phyloP scores from a whole-genome alignment of 179 eudicot genomes.

The Amaranthus tricolor region DNA sequence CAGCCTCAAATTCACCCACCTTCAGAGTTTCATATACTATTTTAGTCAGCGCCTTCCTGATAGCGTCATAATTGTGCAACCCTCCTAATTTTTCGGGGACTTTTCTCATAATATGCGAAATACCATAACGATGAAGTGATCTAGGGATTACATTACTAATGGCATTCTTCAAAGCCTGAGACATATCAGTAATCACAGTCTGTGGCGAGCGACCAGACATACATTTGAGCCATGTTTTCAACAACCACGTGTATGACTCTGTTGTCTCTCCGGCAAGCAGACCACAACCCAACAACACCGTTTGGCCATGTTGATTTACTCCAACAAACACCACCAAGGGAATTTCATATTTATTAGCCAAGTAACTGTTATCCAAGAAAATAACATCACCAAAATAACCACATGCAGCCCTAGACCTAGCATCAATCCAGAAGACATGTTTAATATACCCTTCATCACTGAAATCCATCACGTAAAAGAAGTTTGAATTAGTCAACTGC shows the following conservation, averaged over 20 bases:
- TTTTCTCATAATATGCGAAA: slow-evolving; percentile 47
- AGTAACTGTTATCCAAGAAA: slow-evolving; percentile 56
- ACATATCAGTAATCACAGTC: slow-evolving; percentile 64
- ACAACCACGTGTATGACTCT: slow-evolving; percentile 60
- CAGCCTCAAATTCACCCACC: slow-evolving; percentile 61
- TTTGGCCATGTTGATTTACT: slow-evolving; percentile 66
- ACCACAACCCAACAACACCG: slow-evolving; percentile 68
- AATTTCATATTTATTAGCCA: slow-evolving; percentile 56
- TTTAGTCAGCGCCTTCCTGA: slow-evolving; percentile 28
- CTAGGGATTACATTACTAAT: slow-evolving; percentile 53
- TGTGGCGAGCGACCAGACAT: slow-evolving; percentile 52
- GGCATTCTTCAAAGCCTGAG: slow-evolving; percentile 49
- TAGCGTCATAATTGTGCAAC: slow-evolving; percentile 42
- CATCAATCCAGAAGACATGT: slow-evolving; percentile 70
- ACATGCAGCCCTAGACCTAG: slow-evolving; percentile 62
- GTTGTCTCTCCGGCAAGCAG: slow-evolving; percentile 58
- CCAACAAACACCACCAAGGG: slow-evolving; percentile 74
- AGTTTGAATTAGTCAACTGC: slow-evolving; percentile 71
- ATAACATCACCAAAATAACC: slow-evolving; percentile 66
- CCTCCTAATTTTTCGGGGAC: slow-evolving; percentile 76
- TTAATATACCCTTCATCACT: slow-evolving; percentile 54
- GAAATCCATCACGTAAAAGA: slow-evolving; percentile 70
- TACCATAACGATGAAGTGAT: slow-evolving; percentile 51
- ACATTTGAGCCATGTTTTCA: slow-evolving; percentile 67
- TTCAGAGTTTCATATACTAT: slow-evolving; percentile 54